Base-by-base conservation (phyloP, 306 rosid species). In the Glycine soja region DNA sequence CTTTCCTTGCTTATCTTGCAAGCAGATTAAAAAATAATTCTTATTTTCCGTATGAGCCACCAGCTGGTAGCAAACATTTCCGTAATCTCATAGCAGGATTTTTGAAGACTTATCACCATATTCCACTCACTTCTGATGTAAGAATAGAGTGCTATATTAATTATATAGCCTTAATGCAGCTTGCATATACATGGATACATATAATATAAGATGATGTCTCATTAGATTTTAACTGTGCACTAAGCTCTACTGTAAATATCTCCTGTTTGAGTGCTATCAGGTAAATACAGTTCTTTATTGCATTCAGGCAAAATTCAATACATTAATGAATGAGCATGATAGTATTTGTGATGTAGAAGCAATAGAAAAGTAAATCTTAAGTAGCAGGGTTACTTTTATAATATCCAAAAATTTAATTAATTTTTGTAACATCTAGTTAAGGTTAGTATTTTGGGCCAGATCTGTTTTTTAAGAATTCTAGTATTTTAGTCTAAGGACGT, bases 51-150 rank as follows among this genome's bases (percentile, higher is more conserved):
- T 95, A 91, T 76, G 99, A 95, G 89, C 99, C 96, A 86, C 97
- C 99, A 2, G 96, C 95, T 10, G 99, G 99, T 86, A 91, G 89
- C 90, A 91, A 84, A 76, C 90, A 78, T n/a, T 95, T 95, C 63
- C 94, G 99, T 65, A 90, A 80, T 82, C 97, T 93, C 81, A 89
- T 95, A 87, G 98, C 98, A 76, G 93, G 92, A 15, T 95, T 95
- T 80, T 79, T 95, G 89, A 95, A 93, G 88, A 93, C 97, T 19
- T 95, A 95, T 91, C 99, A 95, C 82, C 96, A 95, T 53, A 76
- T 93, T 79, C 99, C 98, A 57, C 91, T 95, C 68, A 87, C 75
- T 64, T 81, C 92, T 24, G 80, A 83, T 66, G 99, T 95, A 95
- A 91, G 97, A 82, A 74, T 36, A 6, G 8, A 34, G 36, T 83